Evolutionary conservation across 768 basidiomycete species (phyloP), one percentile per base, ranked within the genome.

Genomic region (Saitozyma sp.): DNA sequence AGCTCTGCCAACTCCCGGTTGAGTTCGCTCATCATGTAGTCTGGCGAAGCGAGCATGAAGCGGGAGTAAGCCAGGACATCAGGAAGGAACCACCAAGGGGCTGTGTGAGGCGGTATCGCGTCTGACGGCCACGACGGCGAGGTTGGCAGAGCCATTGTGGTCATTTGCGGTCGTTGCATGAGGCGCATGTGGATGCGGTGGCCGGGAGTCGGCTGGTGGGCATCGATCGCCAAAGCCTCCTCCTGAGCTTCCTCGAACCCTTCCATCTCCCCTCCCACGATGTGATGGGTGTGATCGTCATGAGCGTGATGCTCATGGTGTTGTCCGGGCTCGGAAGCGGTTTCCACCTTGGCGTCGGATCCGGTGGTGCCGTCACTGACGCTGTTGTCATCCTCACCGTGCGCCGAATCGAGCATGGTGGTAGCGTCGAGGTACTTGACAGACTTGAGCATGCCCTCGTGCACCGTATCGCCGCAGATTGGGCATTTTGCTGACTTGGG

Each of bases 21-120:
- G 11, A 98, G 85, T 74, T 91, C 88, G 16, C 84, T 76, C 48
- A 89, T 83, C 61, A 98, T 84, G 78, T 94, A 90, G 1, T 85
- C 83, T 0, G 95, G 92, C 0, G 93, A 92, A 17, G 92, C 92
- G 29, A 98, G 86, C 93, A 98, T 96, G 82, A 98, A 96, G 74
- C 91, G 92, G 17, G 93, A 85, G 78, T 89, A 96, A 45, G 82
- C 81, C 66, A 87, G 87, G 46, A 96, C 89, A 73, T 97, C 92
- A 0, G 94, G 96, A 19, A 95, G 83, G 82, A 99, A 98, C 76
- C 96, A 86, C 82, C 94, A 98, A 8, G 96, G 95, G 0, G 92
- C 91, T 73, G 93, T 89, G 67, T 94, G 91, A 17, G 92, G 90
- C 13, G 91, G 89, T 39, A 96, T 81, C 2, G 94, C 84, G 63